Conservation (phyloP, 345 rosid genomes). For the Hypericum androsaemum region DNA sequence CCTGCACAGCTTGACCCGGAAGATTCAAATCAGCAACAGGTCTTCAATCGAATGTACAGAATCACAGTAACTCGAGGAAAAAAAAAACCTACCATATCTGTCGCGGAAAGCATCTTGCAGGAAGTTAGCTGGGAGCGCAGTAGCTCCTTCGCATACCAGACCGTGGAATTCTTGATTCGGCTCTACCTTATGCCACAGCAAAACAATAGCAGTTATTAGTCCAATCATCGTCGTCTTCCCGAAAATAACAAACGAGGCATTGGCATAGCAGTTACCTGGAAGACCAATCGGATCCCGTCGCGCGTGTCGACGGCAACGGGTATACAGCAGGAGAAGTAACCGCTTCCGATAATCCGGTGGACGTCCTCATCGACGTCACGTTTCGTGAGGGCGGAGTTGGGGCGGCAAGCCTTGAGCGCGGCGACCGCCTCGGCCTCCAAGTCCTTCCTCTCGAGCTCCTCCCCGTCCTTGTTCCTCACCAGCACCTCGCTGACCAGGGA, state of each 20-base stretch:
- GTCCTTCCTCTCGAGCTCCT: conserved; percentile 85
- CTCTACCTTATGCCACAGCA: conserved; percentile 80
- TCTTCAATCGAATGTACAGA: too few species aligned
- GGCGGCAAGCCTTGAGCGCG: conserved; percentile 68
- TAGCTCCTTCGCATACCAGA: conserved; percentile 89
- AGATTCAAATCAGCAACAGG: conserved; percentile 35
- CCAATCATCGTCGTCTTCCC: neutral
- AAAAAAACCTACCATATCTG: conserved; percentile 53
- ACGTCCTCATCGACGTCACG: conserved; percentile 92
- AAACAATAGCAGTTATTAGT: conserved; percentile 16
- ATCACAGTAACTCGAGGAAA: conserved; percentile 10
- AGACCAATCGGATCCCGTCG: conserved; percentile 77
- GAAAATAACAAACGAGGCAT: too few species aligned
- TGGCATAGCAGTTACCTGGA: too few species aligned
- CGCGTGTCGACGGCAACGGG: conserved; percentile 90
- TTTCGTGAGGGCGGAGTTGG: conserved; percentile 78
- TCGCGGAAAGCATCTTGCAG: conserved; percentile 62
- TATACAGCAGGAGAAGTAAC: conserved; percentile 78
- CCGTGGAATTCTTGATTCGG: conserved; percentile 93
- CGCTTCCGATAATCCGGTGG: conserved; percentile 74
- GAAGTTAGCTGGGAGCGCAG: conserved; percentile 84
- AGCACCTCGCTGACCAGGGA: conserved; percentile 80
- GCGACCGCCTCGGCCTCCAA: conserved; percentile 75
- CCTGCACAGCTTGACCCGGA: conserved; percentile 82
- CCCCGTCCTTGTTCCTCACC: conserved; percentile 89